Evolutionary conservation across 495 filamentous ascomycete species (phyloP).

Genomic region (Hypoxylon trugodes): DNA sequence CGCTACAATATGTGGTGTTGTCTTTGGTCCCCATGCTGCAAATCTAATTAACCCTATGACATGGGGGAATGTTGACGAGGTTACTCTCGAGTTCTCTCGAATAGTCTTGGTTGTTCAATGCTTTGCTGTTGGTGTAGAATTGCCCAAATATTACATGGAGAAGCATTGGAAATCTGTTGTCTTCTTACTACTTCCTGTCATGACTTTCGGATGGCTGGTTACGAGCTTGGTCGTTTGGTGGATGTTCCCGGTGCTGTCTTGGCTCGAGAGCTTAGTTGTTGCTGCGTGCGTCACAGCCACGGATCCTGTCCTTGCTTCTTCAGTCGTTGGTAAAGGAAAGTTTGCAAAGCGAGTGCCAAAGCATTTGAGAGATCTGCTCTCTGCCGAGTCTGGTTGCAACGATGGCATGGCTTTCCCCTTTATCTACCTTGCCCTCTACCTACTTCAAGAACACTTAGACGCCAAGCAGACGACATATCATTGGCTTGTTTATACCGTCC

Average conservation of each 20-base stretch:
- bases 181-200: constrained; percentile 90
- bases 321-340: constrained; percentile 98
- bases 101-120: constrained; percentile 99
- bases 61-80: constrained; percentile 95
- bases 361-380: constrained; percentile 93
- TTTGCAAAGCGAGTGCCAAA: constrained; percentile 97
- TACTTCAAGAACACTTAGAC: constrained; percentile 79
- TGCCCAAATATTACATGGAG: constrained; percentile 98
- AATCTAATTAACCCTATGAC: constrained; percentile 83
- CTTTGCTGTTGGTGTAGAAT: constrained; percentile 98
- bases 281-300: constrained; percentile 98
- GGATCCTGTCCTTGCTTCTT: constrained; percentile 96
- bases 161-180: constrained; percentile 94
- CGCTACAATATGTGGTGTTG: constrained; percentile 93
- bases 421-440: constrained; percentile 89
- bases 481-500: constrained; percentile 89
- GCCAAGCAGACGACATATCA: constrained; percentile 75
- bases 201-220: constrained; percentile 96
- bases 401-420: constrained; percentile 99
- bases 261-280: constrained; percentile 85
- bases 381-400: constrained; percentile 98
- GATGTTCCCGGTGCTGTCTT: constrained; percentile 82
- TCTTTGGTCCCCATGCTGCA: constrained; percentile 95
- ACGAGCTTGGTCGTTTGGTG: constrained; percentile 98
- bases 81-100: constrained; percentile 95